Conservation (phyloP, 805 yeast genomes). For the Blastobotrys americana region DNA sequence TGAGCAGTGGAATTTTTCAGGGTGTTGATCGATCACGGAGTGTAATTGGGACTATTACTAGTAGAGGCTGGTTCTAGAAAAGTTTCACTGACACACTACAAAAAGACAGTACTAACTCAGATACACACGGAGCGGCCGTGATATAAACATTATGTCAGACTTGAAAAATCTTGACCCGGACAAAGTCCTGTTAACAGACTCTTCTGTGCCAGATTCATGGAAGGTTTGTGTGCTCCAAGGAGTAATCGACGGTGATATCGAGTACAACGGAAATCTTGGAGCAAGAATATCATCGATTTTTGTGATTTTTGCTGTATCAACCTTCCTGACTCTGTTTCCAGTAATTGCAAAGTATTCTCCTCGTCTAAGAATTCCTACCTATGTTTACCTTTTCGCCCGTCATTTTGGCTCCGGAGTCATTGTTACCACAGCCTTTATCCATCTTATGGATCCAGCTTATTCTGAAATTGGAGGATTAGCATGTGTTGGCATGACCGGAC, state of each 20-base stretch:
- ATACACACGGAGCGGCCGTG: too few species aligned
- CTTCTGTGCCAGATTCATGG: conserved; percentile 32
- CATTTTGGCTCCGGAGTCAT: conserved; percentile 74
- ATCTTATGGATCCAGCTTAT: conserved; percentile 42
- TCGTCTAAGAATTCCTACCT: conserved; percentile 24
- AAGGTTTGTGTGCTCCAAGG: conserved; percentile 38
- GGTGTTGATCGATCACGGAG: too few species aligned
- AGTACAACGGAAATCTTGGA: conserved; percentile 39
- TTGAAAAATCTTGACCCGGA: conserved; percentile 1
- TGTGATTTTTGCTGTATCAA: conserved; percentile 47
- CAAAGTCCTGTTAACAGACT: conserved; percentile 16
- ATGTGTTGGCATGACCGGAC: conserved; percentile 39
- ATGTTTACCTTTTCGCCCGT: conserved; percentile 29
- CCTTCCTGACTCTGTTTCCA: conserved; percentile 42
- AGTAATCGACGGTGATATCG: conserved; percentile 35
- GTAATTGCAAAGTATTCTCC: conserved; percentile 25
- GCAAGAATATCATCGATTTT: conserved; percentile 52
- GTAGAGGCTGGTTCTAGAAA: too few species aligned
- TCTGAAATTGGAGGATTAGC: conserved; percentile 27
- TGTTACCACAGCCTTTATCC: conserved; percentile 68
- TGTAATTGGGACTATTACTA: too few species aligned
- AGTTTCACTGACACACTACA: too few species aligned
- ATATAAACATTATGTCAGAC: too few species aligned
- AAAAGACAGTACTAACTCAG: too few species aligned
- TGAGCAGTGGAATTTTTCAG: too few species aligned